phyloP scores from a whole-genome alignment of 176 grass and related monocot genomes.

The Hsuehochloa calcarea region DNA sequence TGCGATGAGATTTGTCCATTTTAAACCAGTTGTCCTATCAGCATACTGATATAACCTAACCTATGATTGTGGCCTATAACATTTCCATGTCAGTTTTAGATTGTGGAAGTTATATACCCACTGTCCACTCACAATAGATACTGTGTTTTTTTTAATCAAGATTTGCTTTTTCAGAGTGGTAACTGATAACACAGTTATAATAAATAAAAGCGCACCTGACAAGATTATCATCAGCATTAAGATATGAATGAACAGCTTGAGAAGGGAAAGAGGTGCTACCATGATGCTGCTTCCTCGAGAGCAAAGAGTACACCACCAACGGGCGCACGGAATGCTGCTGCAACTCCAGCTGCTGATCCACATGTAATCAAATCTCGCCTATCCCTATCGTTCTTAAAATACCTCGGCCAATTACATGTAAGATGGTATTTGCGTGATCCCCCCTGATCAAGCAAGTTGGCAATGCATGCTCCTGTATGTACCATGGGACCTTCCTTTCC shows the following conservation, averaged over 20 bases:
- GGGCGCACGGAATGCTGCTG: slow-evolving; percentile 86
- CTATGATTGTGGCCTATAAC: not conserved
- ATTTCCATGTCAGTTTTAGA: not conserved
- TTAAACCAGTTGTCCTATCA: slow-evolving; percentile 1
- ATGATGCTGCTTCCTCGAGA: slow-evolving; percentile 96
- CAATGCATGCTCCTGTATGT: slow-evolving; percentile 94
- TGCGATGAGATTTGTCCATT: not conserved
- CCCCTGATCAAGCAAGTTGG: slow-evolving; percentile 89
- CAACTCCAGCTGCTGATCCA: slow-evolving; percentile 84
- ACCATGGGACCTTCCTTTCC: slow-evolving; percentile 99
- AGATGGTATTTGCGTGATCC: slow-evolving; percentile 93
- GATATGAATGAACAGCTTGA: not conserved
- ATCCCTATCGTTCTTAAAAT: slow-evolving; percentile 92
- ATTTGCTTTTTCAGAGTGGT: not conserved
- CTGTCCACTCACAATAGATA: not conserved
- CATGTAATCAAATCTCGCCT: slow-evolving; percentile 95
- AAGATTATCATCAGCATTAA: slow-evolving; percentile 2
- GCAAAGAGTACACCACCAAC: slow-evolving; percentile 97
- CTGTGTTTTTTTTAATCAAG: not conserved
- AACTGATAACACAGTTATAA: not conserved
- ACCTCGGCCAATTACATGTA: slow-evolving; percentile 84
- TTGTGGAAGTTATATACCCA: not conserved
- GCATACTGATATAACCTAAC: not conserved
- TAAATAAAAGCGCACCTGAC: not conserved
- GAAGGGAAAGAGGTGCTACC: slow-evolving; percentile 49